Evolutionary conservation across 805 yeast genomes (phyloP).

Genomic region (Zygoascus biomembranicola): DNA sequence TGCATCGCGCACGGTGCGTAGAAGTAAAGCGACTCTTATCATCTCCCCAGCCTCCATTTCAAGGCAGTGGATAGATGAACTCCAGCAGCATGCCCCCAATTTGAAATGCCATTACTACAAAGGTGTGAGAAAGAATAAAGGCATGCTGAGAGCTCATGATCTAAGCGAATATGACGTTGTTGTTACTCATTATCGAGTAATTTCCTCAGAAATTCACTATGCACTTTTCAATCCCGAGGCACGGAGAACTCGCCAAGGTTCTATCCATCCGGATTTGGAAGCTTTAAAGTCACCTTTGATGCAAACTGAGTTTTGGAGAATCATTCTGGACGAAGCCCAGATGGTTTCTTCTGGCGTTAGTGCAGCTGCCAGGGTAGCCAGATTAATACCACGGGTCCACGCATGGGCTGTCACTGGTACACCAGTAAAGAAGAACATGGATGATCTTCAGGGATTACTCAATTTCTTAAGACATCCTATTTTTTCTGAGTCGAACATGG

Average conservation of each 20-base stretch:
- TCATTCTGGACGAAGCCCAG: constrained; percentile 89
- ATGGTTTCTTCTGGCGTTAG: constrained; percentile 72
- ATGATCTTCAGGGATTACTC: constrained; percentile 64
- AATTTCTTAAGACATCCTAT: constrained; percentile 64
- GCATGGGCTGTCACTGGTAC: constrained; percentile 99
- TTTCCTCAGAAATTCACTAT: constrained; percentile 68
- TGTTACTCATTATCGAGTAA: constrained; percentile 64
- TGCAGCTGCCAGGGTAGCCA: constrained; percentile 72
- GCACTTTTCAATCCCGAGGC: constrained; percentile 58
- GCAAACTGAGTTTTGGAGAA: constrained; percentile 78
- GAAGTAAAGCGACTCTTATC: constrained; percentile 65
- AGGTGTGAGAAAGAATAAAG: constrained; percentile 41
- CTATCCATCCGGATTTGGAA: constrained; percentile 2
- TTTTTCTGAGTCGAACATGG: constrained; percentile 37
- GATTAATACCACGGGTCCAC: constrained; percentile 73
- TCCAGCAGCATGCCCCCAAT: constrained; percentile 49
- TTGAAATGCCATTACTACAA: constrained; percentile 55
- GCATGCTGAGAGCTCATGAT: constrained; percentile 38
- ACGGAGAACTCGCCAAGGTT: constrained; percentile 8
- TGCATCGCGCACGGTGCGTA: constrained; percentile 38
- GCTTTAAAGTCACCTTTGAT: constrained; percentile 58
- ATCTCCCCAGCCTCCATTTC: constrained; percentile 81
- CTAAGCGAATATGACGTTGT: constrained; percentile 65
- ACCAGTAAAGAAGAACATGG: constrained; percentile 59
- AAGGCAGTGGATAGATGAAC: constrained; percentile 80